Percentiles rank a stretch among this genome's conserved stretches.
These are phyloP conservation scores for Hypoxylon lenormandii DNA, from an alignment of 495 filamentous ascomycete genomes.

Conservation along the genomic window DNA sequence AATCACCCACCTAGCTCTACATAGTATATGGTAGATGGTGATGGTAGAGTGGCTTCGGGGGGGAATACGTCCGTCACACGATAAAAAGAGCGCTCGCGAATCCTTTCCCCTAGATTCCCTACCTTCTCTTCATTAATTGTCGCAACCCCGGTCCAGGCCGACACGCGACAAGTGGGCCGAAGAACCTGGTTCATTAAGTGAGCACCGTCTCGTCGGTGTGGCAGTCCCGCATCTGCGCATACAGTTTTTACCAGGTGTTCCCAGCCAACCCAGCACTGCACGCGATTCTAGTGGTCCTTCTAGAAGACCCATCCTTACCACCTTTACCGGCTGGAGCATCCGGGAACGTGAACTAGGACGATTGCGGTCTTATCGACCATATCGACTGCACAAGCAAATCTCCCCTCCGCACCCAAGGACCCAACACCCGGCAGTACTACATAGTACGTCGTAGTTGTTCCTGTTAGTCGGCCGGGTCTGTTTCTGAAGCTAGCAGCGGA, in stretches of 20 bases:
- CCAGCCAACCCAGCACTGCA: constrained; percentile 35
- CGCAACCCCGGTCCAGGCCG: constrained; percentile 42
- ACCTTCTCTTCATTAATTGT: constrained; percentile 24
- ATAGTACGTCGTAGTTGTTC: constrained; percentile 40
- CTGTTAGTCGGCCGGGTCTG: constrained; percentile 23
- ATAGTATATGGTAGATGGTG: too few relatives aligned
- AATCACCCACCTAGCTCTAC: not conserved
- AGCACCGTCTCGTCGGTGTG: constrained; percentile 47
- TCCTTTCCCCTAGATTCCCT: constrained; percentile 10
- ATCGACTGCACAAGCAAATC: constrained; percentile 21
- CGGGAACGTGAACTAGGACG: constrained; percentile 40
- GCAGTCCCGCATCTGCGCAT: constrained; percentile 46
- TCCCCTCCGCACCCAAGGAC: constrained; percentile 40
- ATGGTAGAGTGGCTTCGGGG: constrained; percentile 8
- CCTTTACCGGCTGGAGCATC: constrained; percentile 43
- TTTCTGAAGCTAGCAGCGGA: constrained; percentile 26
- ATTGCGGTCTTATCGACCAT: constrained; percentile 36
- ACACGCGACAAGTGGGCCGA: constrained; percentile 47
- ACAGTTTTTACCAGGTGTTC: constrained; percentile 29
- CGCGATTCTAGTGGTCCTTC: constrained; percentile 48
- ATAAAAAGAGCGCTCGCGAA: constrained; percentile 23
- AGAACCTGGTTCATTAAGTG: constrained; percentile 46
- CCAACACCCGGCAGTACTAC: constrained; percentile 42
- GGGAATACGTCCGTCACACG: constrained; percentile 14
- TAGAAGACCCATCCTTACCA: constrained; percentile 33